A percentile compares a stretch with the other conserved stretches of the same genome.
phyloP scores from a whole-genome alignment of 306 rosid genomes.

The Cucumis hystrix region DNA sequence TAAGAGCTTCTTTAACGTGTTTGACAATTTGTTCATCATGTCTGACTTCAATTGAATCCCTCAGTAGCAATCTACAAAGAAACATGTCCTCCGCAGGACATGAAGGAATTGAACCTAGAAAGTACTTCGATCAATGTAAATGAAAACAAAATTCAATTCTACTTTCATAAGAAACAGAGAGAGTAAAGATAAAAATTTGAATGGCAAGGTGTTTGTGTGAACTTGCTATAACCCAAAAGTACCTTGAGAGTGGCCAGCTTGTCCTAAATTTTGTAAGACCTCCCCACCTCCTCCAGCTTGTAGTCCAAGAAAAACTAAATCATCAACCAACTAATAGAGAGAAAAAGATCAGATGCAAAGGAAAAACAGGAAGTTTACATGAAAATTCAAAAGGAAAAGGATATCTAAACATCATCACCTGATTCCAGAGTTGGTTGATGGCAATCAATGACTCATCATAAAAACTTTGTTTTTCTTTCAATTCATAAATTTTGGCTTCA shows the following conservation, averaged over 20 bases:
- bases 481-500: constrained; percentile 34
- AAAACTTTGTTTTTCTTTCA: constrained; percentile 45
- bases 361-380: background rate
- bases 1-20: constrained; percentile 55
- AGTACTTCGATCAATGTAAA: constrained; percentile 17
- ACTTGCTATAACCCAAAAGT: background rate
- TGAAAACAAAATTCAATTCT: constrained; percentile 2
- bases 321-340: constrained; percentile 58
- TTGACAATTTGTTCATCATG: constrained; percentile 21
- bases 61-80: constrained; percentile 72
- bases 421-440: constrained; percentile 66
- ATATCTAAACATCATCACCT: constrained; percentile 34
- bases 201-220: background rate
- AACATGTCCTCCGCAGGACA: constrained; percentile 71
- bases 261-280: constrained; percentile 29
- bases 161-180: background rate
- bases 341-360: constrained; percentile 13
- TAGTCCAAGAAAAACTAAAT: constrained; percentile 66
- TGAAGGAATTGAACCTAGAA: constrained; percentile 52
- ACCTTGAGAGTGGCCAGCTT: constrained; percentile 40
- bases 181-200: background rate
- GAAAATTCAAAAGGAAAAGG: constrained; percentile 4
- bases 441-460: constrained; percentile 59
- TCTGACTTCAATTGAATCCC: constrained; percentile 41
- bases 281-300: constrained; percentile 55